These are phyloP conservation scores for Metarhizium sp. DNA, from an alignment of 2,329 filamentous ascomycete genomes.

Conservation along the genomic window DNA sequence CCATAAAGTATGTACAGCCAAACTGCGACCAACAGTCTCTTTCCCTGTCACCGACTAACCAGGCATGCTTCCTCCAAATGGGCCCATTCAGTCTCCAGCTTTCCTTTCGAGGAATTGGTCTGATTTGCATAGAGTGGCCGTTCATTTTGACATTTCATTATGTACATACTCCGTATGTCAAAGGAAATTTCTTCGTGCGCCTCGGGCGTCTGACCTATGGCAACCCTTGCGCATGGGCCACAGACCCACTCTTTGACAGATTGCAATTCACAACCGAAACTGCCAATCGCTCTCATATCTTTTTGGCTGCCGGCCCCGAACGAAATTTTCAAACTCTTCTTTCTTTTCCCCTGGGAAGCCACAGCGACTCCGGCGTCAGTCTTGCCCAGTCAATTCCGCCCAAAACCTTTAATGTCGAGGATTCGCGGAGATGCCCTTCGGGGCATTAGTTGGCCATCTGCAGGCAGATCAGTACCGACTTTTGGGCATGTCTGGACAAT, in stretches of 20 bases:
- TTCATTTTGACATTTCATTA: too few relatives aligned
- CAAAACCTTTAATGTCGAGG: neutral
- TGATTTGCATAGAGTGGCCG: too few relatives aligned
- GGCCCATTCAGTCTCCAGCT: too few relatives aligned
- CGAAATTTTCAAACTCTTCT: neutral
- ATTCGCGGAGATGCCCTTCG: neutral
- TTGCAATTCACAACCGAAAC: constrained; percentile 2
- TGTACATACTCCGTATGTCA: too few relatives aligned
- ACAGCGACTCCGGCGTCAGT: neutral
- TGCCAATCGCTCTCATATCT: neutral
- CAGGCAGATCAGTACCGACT: neutral
- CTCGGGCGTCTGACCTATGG: neutral
- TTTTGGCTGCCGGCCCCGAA: neutral
- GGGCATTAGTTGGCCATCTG: neutral
- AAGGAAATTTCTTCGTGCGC: constrained; percentile 1
- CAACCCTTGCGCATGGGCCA: neutral
- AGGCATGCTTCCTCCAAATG: too few relatives aligned
- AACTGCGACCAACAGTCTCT: too few relatives aligned
- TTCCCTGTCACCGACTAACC: too few relatives aligned
- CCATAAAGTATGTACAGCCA: too few relatives aligned
- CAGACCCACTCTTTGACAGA: constrained; percentile 1
- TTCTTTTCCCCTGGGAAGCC: neutral
- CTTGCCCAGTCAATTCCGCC: neutral
- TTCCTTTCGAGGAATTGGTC: too few relatives aligned
- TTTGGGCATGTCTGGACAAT: neutral